phyloP scores from a whole-genome alignment of 768 basidiomycete genomes.

The Gymnopilus dilepis region DNA sequence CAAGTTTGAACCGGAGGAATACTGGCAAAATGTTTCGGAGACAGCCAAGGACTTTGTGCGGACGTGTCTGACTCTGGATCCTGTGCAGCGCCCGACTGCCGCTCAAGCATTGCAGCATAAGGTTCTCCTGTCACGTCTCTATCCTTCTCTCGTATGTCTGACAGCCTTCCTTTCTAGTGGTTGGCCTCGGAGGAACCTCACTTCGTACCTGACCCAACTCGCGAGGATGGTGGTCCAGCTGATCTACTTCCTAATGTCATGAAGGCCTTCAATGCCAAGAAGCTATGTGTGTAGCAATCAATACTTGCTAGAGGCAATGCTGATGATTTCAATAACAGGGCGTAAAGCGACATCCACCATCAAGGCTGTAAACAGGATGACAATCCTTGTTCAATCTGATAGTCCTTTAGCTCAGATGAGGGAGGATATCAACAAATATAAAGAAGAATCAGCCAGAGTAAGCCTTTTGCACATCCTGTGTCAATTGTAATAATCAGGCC shows the following conservation, averaged over 20 bases:
- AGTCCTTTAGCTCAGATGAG: constrained; percentile 55
- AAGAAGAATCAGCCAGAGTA: constrained; percentile 77
- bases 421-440: constrained; percentile 67
- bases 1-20: constrained; percentile 79
- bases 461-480: constrained; percentile 5
- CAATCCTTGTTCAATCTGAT: constrained; percentile 53
- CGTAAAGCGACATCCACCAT: constrained; percentile 87
- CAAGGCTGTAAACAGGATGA: constrained; percentile 85
- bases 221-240: constrained; percentile 61
- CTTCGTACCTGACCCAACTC: constrained; percentile 68
- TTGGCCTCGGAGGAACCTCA: constrained; percentile 72
- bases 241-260: constrained; percentile 90
- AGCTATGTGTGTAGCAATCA: constrained; percentile 63
- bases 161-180: constrained; percentile 78
- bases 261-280: constrained; percentile 88
- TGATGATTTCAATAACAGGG: constrained; percentile 53
- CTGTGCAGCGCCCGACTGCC: constrained; percentile 79
- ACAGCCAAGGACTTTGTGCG: constrained; percentile 85
- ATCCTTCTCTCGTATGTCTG: background rate
- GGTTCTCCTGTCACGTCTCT: constrained; percentile 25
- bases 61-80: constrained; percentile 86
- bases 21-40: constrained; percentile 85
- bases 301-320: background rate
- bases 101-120: constrained; percentile 72
- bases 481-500: background rate